Base-by-base conservation (phyloP, 768 basidiomycete species). In the Tricholoma sp. region DNA sequence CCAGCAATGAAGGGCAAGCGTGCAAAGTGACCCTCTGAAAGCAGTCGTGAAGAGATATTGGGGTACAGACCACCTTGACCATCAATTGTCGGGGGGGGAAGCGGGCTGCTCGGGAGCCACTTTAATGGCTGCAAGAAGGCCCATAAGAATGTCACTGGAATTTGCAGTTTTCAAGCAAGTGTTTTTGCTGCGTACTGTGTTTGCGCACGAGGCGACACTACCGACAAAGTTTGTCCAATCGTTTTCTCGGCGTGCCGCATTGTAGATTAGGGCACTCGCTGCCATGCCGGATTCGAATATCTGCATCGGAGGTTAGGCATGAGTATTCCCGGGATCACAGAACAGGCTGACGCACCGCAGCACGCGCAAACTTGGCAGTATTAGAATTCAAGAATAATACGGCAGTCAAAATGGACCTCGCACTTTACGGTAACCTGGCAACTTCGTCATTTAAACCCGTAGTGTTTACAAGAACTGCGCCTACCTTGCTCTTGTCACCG, bases 391-490 rank as follows among this genome's bases (percentile, higher is more conserved):
- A 61, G 57, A 69, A 71, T 2, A 76, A 71, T 54, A 74, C 59
- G 0, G 72, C 64, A 21, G 74, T 74, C 64, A 71, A 71, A 18
- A 77, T 75, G 0, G 79, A 72, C 0, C 81, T 81, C 0, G 81
- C 80, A 18, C 73, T 76, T 60, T 81, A 75, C 66, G 0, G 77
- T 80, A 2, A 81, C 76, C 71, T 76, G 49, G n/a, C 12, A n/a
- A 51, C 11, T 35, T 35, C 35, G 12, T 35, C 35, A 35, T 14
- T 35, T 16, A 14, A 35, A 35, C 35, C 12, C 41, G 19, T 7
- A 1, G 5, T 4, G 39, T 10, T 35, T 35, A 14, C 55, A 47
- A 9, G 34, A 11, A 8, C 41, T 11, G 4, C 8, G 12, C 31
- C 18, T 5, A 76, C 77, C 68, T 78, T 75, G 12, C 18, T 63